These are phyloP conservation scores for Saccharomyces hybrid DNA, from an alignment of 1,139 yeast species.

Conservation along the genomic window DNA sequence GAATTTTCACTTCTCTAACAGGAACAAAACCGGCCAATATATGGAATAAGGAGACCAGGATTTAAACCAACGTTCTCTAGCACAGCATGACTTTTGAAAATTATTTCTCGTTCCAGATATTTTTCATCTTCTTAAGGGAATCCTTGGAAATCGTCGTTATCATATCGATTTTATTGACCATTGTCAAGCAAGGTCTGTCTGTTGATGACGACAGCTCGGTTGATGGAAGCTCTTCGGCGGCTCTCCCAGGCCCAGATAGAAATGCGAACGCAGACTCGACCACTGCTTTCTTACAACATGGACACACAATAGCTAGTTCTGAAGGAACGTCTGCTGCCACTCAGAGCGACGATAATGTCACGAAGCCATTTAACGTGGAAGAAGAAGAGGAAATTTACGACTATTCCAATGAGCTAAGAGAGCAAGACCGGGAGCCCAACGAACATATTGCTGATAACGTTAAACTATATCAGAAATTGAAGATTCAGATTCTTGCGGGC, in stretches of 20 bases:
- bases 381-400: conserved; percentile 6
- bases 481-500: conserved; percentile 75
- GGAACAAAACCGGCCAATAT: not conserved
- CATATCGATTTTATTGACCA: conserved; percentile 81
- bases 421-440: conserved; percentile 4
- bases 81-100: conserved; percentile 25
- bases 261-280: not conserved
- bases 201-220: conserved; percentile 18
- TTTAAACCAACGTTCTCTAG: not conserved
- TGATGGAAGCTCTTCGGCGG: not conserved
- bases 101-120: conserved; percentile 41
- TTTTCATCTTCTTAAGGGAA: conserved; percentile 86
- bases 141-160: conserved; percentile 84
- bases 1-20: not conserved
- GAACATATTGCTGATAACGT: conserved; percentile 13
- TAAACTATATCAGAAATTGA: conserved; percentile 50
- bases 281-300: not conserved
- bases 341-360: not conserved
- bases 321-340: not conserved
- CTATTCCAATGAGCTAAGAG: not conserved
- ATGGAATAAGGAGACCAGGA: not conserved
- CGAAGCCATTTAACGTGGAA: conserved; percentile 17
- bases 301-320: not conserved
- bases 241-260: not conserved
- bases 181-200: conserved; percentile 59